phyloP scores from a whole-genome alignment of 257 asterid genomes.

The Solanum rostratum region DNA sequence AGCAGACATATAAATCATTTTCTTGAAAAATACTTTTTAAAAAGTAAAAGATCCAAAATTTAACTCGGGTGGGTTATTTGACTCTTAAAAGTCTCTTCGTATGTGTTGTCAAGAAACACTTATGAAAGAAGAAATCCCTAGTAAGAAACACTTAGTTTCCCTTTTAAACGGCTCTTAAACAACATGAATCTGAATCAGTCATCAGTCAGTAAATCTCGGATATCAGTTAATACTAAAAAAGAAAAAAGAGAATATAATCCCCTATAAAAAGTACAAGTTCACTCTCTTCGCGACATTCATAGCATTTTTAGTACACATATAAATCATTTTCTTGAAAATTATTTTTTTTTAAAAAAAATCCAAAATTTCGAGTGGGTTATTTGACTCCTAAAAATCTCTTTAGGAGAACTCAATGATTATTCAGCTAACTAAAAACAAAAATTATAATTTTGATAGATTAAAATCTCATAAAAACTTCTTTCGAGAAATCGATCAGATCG shows the following conservation, averaged over 20 bases:
- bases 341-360: neutral
- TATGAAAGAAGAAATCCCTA: too few species aligned
- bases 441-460: neutral
- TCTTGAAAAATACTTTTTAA: neutral
- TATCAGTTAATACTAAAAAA: too few species aligned
- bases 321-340: neutral
- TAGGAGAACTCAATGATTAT: neutral
- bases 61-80: neutral
- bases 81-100: too few species aligned
- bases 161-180: too few species aligned
- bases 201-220: too few species aligned
- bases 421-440: neutral
- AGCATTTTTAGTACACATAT: neutral
- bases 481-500: neutral
- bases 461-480: neutral
- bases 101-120: too few species aligned
- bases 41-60: neutral
- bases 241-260: too few species aligned
- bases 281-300: neutral
- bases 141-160: too few species aligned
- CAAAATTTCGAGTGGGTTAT: neutral
- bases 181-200: too few species aligned
- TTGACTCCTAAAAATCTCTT: too few species aligned
- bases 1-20: neutral
- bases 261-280: neutral